Evolutionary conservation across 2,329 filamentous ascomycete genomes (phyloP).

Genomic region (Xylariaceae sp.): DNA sequence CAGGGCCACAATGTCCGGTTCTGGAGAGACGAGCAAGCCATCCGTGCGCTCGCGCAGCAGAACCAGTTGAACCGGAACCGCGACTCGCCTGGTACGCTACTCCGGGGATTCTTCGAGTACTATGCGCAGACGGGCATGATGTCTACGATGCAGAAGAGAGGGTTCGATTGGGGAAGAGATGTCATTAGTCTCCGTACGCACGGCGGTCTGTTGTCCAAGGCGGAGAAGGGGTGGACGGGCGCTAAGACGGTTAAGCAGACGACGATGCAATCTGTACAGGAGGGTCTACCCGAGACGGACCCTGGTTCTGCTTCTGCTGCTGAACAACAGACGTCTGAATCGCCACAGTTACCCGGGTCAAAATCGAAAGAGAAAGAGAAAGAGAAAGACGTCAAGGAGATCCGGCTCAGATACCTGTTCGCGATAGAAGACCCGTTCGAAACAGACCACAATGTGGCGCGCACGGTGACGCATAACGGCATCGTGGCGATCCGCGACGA

Average conservation of each 20-base stretch:
- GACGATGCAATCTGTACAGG: conserved; percentile 33
- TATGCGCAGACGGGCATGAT: conserved; percentile 60
- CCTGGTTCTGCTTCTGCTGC: no score
- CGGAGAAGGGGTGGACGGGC: conserved; percentile 80
- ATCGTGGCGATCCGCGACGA: conserved; percentile 80
- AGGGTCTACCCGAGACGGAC: no score
- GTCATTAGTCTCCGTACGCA: conserved; percentile 71
- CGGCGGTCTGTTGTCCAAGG: conserved; percentile 67
- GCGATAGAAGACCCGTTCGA: conserved; percentile 93
- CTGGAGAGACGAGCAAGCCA: conserved; percentile 69
- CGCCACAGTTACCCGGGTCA: no score
- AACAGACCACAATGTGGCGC: conserved; percentile 77
- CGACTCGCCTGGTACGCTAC: conserved; percentile 63
- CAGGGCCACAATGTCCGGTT: conserved; percentile 69
- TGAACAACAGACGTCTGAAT: conserved; percentile 22
- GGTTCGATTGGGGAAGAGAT: conserved; percentile 76
- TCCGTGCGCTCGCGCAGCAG: conserved; percentile 52
- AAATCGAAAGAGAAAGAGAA: conserved; percentile 24
- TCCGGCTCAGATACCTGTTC: conserved; percentile 76
- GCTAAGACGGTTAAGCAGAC: conserved; percentile 64
- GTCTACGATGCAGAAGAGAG: conserved; percentile 44
- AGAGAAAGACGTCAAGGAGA: conserved; percentile 53
- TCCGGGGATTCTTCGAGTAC: conserved; percentile 85
- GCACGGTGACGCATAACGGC: conserved; percentile 77
- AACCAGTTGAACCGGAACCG: conserved; percentile 61